Evolutionary conservation across 805 yeast species (phyloP).

Genomic region (Candida xiaguanensis): DNA sequence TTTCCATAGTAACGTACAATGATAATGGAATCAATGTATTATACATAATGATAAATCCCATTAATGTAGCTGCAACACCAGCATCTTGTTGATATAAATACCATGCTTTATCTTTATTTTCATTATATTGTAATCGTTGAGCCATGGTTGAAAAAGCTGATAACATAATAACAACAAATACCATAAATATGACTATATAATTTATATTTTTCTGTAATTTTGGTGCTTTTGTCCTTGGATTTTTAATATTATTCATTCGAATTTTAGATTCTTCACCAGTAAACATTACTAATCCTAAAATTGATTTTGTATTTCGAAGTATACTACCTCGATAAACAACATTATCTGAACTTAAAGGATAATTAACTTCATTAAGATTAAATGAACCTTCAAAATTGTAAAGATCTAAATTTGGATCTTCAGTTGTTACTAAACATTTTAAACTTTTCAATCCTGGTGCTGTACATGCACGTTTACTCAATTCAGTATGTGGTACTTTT

Average conservation of each 20-base stretch:
- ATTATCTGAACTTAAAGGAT: constrained; percentile 75
- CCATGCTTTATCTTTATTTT: constrained; percentile 53
- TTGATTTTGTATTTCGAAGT: constrained; percentile 73
- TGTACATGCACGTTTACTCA: constrained; percentile 48
- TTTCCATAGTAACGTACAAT: constrained; percentile 93
- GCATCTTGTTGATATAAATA: constrained; percentile 70
- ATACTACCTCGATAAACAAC: constrained; percentile 90
- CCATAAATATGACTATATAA: constrained; percentile 83
- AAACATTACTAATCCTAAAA: constrained; percentile 80
- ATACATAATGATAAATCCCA: constrained; percentile 97
- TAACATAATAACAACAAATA: constrained; percentile 66
- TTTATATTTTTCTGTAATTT: constrained; percentile 82
- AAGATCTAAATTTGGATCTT: constrained; percentile 89
- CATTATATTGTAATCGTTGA: constrained; percentile 50
- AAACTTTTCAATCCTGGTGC: constrained; percentile 50
- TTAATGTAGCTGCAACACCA: constrained; percentile 82
- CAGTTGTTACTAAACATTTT: constrained; percentile 58
- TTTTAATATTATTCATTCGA: constrained; percentile 88
- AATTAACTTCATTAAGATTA: constrained; percentile 32
- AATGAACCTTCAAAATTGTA: constrained; percentile 87
- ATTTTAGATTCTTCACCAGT: constrained; percentile 96
- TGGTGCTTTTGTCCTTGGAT: constrained; percentile 91
- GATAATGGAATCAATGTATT: constrained; percentile 95
- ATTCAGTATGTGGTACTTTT: constrained; percentile 60
- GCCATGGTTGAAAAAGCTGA: constrained; percentile 83